A percentile compares a stretch with the other conserved stretches of the same genome.
Evolutionary conservation across 768 basidiomycete genomes (phyloP).

Genomic region (Russula griseocarnosa): DNA sequence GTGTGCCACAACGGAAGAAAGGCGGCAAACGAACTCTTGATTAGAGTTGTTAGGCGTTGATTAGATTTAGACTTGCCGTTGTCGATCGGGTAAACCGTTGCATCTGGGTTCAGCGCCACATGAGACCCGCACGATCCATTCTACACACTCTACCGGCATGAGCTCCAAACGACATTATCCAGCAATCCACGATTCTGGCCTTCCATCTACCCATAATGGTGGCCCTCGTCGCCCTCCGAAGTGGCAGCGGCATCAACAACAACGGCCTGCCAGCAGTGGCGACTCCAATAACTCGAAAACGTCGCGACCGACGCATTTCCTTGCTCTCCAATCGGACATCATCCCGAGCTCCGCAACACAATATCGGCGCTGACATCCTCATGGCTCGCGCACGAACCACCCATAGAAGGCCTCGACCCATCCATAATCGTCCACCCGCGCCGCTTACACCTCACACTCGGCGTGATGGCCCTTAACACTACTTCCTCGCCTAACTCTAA

Average conservation of each 20-base stretch:
- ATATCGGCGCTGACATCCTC: constrained; percentile 33
- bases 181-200: not conserved
- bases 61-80: not conserved
- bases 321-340: constrained; percentile 32
- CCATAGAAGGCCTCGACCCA: constrained; percentile 52
- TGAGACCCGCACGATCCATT: not conserved
- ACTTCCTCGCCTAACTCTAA: not conserved
- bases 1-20: not conserved
- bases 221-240: not conserved
- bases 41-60: not conserved
- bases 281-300: too few relatives aligned
- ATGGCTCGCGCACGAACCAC: constrained; percentile 33
- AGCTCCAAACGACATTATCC: not conserved
- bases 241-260: too few relatives aligned
- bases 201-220: not conserved
- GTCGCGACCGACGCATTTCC: constrained; percentile 20
- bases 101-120: not conserved
- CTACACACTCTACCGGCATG: not conserved
- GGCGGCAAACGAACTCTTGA: not conserved
- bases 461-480: constrained; percentile 56
- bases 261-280: not conserved
- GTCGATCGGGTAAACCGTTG: not conserved
- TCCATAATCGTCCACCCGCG: constrained; percentile 54
- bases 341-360: constrained; percentile 32
- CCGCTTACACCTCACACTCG: constrained; percentile 36